phyloP scores from a whole-genome alignment of 257 asterid genomes.

The Ajuga chamaepitys region DNA sequence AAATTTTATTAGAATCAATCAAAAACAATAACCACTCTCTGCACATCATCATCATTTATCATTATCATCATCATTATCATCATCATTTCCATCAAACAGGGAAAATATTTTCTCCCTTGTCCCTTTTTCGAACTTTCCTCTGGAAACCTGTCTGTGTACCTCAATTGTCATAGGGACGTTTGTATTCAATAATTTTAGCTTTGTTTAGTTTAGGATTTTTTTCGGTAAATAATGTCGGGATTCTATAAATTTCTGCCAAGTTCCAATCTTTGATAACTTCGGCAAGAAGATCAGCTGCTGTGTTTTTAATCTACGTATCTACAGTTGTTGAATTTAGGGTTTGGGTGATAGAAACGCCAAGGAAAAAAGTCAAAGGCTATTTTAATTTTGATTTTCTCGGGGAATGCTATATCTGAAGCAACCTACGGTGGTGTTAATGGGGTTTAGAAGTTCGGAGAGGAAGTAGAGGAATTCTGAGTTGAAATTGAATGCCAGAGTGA shows the following conservation, averaged over 20 bases:
- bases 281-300: conserved; percentile 25
- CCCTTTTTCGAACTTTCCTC: background rate
- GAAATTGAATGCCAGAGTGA: conserved; percentile 64
- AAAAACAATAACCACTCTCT: conserved; percentile 19
- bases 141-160: conserved; percentile 7
- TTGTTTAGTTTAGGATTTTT: background rate
- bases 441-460: conserved; percentile 28
- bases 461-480: conserved; percentile 16
- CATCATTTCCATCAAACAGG: conserved; percentile 12
- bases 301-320: conserved; percentile 15
- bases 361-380: conserved; percentile 9
- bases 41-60: conserved; percentile 16
- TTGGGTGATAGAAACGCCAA: conserved; percentile 4
- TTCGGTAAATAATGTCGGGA: background rate
- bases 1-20: conserved; percentile 22
- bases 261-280: background rate
- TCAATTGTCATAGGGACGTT: conserved; percentile 5
- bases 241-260: background rate
- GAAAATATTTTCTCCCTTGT: background rate
- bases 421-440: conserved; percentile 33
- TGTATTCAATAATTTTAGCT: background rate
- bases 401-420: conserved; percentile 58
- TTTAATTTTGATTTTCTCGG: conserved; percentile 14
- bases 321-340: conserved; percentile 27
- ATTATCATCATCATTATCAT: conserved; percentile 17